Evolutionary conservation across 2,329 filamentous ascomycete species (phyloP), one percentile per base, ranked within the genome.

Genomic region (Cyphellophora attinorum): DNA sequence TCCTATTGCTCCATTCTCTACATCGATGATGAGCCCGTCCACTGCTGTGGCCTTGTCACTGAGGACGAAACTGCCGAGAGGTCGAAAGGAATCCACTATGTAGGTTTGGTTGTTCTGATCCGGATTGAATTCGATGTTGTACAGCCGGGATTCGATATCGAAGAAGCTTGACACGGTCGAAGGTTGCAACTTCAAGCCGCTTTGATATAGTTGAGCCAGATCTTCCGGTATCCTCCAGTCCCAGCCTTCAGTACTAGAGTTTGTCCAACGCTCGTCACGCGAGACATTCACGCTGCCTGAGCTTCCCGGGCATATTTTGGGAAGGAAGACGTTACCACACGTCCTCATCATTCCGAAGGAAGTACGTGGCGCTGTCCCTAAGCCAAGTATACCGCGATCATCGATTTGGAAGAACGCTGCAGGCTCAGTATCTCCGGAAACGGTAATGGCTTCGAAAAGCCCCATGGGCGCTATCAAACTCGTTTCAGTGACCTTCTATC

Each of bases 91-190:
- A 23, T 55, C 56, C 3, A 55, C 45, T 1, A 55, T 39, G 29
- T 54, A 56, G 0, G 40, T 41, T 5, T 16, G n/a, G 2, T 51
- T 48, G 3, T 52, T 56, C 33, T 62, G 52, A 28, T 50, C 36
- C 5, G 39, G 17, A 4, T 45, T 29, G 21, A 51, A 32, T 2
- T 33, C 35, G 15, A 41, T 45, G 3, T 49, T 45, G 35, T 53
- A 57, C 2, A 40, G 44, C 19, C 57, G 42, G 13, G 43, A 60
- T 40, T 66, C 52, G 27, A 67, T 63, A 35, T 67, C 61, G 39
- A 64, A 65, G 14, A 59, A 52, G 39, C 60, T 64, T 3, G 62
- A 63, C 2, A 65, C 45, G 0, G 60, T 57, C 1, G 46, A 41
- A 0, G 45, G 23, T 12, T 56, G 38, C 3, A 31, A 32, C 2